These are phyloP conservation scores for Casuarina cunninghamiana DNA, from an alignment of 306 rosid genomes.

Conservation along the genomic window DNA sequence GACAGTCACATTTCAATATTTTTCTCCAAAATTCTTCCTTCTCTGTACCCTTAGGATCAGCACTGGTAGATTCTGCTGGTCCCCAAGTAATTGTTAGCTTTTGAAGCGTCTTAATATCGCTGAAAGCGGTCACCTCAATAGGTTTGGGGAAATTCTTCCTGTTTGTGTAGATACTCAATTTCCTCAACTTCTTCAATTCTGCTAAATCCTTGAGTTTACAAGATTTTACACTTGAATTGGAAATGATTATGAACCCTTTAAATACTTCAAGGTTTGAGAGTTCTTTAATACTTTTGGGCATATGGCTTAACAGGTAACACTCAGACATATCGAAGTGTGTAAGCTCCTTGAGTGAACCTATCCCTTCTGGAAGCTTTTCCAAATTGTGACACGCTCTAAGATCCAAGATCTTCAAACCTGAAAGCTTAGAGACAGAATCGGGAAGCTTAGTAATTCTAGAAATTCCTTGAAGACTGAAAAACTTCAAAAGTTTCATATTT, in stretches of 20 bases:
- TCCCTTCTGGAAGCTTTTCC: constrained; percentile 17
- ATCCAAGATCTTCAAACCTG: constrained; percentile 27
- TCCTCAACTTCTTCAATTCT: not conserved
- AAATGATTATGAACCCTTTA: constrained; percentile 25
- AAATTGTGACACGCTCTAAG: constrained; percentile 38
- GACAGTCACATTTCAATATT: no score
- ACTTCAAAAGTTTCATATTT: constrained; percentile 17
- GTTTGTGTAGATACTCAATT: constrained; percentile 22
- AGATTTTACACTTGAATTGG: not conserved
- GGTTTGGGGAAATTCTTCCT: not conserved
- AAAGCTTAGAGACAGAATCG: not conserved
- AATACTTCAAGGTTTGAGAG: constrained; percentile 28
- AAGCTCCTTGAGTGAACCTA: constrained; percentile 10
- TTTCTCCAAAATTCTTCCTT: no score
- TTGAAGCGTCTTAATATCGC: no score
- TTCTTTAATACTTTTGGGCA: constrained; percentile 8
- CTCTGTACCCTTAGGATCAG: no score
- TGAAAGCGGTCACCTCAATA: no score
- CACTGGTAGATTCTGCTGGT: no score
- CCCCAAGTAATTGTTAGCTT: no score
- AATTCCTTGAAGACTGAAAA: constrained; percentile 36
- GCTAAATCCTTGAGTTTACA: constrained; percentile 9
- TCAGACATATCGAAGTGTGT: constrained; percentile 37
- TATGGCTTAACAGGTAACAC: constrained; percentile 26
- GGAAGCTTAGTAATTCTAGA: constrained; percentile 25